Base-by-base conservation (phyloP, 176 grass and related monocot species). In the Zea mays region DNA sequence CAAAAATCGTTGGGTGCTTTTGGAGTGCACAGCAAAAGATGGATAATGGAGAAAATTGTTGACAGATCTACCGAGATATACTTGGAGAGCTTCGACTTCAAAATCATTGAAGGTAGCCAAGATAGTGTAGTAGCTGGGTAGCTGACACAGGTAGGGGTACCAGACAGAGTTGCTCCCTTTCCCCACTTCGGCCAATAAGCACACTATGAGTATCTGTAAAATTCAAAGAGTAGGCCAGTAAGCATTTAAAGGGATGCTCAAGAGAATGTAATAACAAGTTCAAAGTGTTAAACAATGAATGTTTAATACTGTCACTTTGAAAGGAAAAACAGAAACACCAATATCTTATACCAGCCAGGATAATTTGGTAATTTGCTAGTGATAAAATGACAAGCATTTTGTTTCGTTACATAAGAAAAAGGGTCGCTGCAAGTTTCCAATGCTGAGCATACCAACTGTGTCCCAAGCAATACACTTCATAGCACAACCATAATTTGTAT, bases 31-130 rank as follows among this genome's bases (percentile, higher is more conserved):
- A 62, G 19, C 6, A 56, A 62, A 72, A 33, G 5, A 76, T 58
- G n/a, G 21, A 58, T 65, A 82, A 73, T 43, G 40, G 20, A 61
- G 3, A 50, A 79, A 79, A 16, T 7, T 79, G 14, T 56, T 74
- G 69, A 86, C 40, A 77, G 48, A 75, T 80, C 19, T 72, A 75
- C 35, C 10, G 27, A 84, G 44, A 56, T 83, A 82, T 94, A 98
- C 96, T 86, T 95, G 92, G 38, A 98, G 83, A 72, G 92, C 78
- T 90, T 98, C 81, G 40, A 87, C 79, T 88, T 98, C 89, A 35
- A 81, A 90, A 64, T 79, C 72, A 3, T 85, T 89, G 74, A 98
- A 98, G 58, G 77, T 92, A 55, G 85, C 78, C 89, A 92, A 86
- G 49, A 88, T 85, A 68, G 66, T 92, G 79, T 92, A 92, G 87